Percentiles rank a stretch among this genome's conserved stretches.
phyloP scores from a whole-genome alignment of 108 stramenopile genomes.

The Cyclotella cryptica region DNA sequence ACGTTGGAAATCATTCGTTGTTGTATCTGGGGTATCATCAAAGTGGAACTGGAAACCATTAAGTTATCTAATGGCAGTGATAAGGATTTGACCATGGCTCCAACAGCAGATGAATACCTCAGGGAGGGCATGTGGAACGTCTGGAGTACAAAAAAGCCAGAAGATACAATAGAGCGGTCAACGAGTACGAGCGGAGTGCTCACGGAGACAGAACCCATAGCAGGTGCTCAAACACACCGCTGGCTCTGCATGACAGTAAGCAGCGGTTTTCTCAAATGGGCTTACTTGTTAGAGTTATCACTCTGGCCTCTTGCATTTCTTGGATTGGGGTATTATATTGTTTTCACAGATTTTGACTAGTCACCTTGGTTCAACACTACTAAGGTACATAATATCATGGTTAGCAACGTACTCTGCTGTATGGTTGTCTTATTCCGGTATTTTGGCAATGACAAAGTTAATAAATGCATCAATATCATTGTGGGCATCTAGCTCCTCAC shows the following conservation, averaged over 20 bases:
- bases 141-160: slow-evolving; percentile 3
- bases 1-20: slow-evolving; percentile 77
- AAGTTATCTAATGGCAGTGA: slow-evolving; percentile 65
- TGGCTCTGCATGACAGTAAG: slow-evolving; percentile 28
- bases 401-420: not conserved
- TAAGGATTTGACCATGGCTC: slow-evolving; percentile 49
- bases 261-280: slow-evolving; percentile 15
- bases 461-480: slow-evolving; percentile 56
- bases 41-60: slow-evolving; percentile 83
- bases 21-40: slow-evolving; percentile 84
- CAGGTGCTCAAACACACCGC: slow-evolving; percentile 3
- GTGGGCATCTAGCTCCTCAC: slow-evolving; percentile 36
- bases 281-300: slow-evolving; percentile 30
- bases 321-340: slow-evolving; percentile 27
- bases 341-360: slow-evolving; percentile 29
- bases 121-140: slow-evolving; percentile 34
- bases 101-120: slow-evolving; percentile 46
- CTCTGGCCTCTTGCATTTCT: slow-evolving; percentile 35
- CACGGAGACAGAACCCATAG: slow-evolving; percentile 8
- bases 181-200: not conserved
- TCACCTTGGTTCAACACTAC: not conserved
- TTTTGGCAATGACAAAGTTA: slow-evolving; percentile 50
- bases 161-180: not conserved
- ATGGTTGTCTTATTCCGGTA: slow-evolving; percentile 8
- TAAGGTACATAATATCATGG: not conserved